Percentiles rank a stretch among this genome's conserved stretches.
phyloP scores from a whole-genome alignment of 2,329 filamentous ascomycete genomes.

The Pseudocercospora cruenta region DNA sequence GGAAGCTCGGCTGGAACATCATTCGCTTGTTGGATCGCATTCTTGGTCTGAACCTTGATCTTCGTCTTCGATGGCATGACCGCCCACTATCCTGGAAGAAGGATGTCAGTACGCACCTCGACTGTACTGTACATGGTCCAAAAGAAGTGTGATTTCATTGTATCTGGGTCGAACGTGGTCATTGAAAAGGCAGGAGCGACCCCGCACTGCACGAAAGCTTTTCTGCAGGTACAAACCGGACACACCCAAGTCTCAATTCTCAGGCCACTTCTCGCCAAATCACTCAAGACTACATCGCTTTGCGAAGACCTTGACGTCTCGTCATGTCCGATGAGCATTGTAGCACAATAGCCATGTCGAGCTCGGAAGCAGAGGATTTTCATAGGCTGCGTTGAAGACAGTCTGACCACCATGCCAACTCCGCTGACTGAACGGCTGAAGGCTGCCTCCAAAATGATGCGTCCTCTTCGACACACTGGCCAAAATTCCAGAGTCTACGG shows the following conservation, averaged over 20 bases:
- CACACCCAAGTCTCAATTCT: background rate
- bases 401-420: background rate
- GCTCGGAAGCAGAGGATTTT: background rate
- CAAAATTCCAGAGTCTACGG: background rate
- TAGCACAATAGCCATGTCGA: background rate
- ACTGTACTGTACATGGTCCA: too few relatives aligned
- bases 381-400: background rate
- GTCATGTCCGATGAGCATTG: background rate
- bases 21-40: background rate
- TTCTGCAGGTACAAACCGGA: background rate
- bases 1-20: conserved; percentile 18
- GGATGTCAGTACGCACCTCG: too few relatives aligned
- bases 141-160: too few relatives aligned
- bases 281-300: background rate
- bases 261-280: background rate
- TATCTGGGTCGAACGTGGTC: background rate
- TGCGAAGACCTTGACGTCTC: background rate
- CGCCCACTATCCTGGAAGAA: background rate
- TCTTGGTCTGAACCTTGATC: conserved; percentile 1
- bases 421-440: background rate
- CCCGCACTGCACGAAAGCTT: background rate
- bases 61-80: conserved; percentile 5
- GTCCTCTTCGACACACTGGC: background rate
- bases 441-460: background rate
- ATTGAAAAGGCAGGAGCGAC: background rate